Base-by-base conservation (phyloP, 768 basidiomycete species). In the Phylloporus sp. region DNA sequence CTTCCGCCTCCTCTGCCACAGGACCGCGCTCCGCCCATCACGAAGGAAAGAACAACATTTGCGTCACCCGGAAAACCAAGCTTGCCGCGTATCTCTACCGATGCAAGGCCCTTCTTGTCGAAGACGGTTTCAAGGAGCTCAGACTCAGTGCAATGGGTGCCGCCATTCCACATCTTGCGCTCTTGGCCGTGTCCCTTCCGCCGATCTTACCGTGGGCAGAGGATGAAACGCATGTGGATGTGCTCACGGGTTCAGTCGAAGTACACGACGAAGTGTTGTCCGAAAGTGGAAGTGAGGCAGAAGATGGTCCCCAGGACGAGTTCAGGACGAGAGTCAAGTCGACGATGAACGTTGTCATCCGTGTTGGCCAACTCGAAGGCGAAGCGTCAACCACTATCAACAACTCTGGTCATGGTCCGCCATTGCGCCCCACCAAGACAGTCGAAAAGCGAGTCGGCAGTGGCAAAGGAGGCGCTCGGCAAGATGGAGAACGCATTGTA, bases 61-160 rank as follows among this genome's bases (percentile, higher is more conserved):
- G 87, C 50, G 49, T 92, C 51, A 85, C 87, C 52, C 85, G 90
- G 36, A 87, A 82, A 60, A 87, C 85, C 1, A 68, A 77, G 29
- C 61, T 92, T 6, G 82, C 80, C 28, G 73, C 77, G 42, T 92
- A 92, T 62, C 75, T 92, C 64, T 71, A 83, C 44, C 77, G 86
- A 38, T 91, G 90, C 64, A 89, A 87, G 57, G 75, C 81, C 48
- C 65, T 84, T 23, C 66, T 91, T 36, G 59, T 89, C 36, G 77
- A 81, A 35, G 81, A 90, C 52, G 89, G 86, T 82, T 89, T 87
- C 59, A 84, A 84, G 52, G 81, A 78, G 5, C 65, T 94, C 26
- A 79, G 82, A 62, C 65, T 94, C 35, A 80, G 77, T 49, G 91
- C 88, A 6, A 85, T 93, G 81, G 91, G 90, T 21, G 91, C 91